These are phyloP conservation scores for Rosa lucieae DNA, from an alignment of 306 rosid species.

Conservation along the genomic window DNA sequence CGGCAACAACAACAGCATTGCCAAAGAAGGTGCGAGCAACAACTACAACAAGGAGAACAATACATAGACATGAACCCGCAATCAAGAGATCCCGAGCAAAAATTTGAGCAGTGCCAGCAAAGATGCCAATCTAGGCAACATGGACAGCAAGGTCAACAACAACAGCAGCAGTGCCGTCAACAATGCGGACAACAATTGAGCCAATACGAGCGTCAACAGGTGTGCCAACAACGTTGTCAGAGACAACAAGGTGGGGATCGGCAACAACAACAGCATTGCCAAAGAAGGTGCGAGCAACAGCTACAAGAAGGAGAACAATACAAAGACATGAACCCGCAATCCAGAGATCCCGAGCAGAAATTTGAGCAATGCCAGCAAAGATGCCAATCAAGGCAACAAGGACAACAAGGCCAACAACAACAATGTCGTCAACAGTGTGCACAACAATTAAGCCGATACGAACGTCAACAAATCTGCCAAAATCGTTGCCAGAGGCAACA, in stretches of 20 bases:
- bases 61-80: background rate
- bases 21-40: background rate
- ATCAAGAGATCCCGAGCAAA: background rate
- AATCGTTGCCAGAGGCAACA: background rate
- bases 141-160: background rate
- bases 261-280: background rate
- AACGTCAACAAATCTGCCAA: background rate
- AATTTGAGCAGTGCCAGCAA: background rate
- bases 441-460: background rate
- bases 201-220: background rate
- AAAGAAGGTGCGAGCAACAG: background rate
- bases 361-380: background rate
- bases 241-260: background rate
- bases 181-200: background rate
- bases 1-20: background rate
- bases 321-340: background rate
- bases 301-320: background rate
- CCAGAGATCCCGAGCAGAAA: background rate
- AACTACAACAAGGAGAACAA: background rate
- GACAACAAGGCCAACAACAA: background rate
- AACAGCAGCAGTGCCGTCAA: background rate
- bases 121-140: background rate
- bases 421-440: slow-evolving; percentile 1
- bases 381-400: background rate
- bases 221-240: background rate